Evolutionary conservation across 495 filamentous ascomycete genomes (phyloP).

Genomic region (Ramalina peruviana): DNA sequence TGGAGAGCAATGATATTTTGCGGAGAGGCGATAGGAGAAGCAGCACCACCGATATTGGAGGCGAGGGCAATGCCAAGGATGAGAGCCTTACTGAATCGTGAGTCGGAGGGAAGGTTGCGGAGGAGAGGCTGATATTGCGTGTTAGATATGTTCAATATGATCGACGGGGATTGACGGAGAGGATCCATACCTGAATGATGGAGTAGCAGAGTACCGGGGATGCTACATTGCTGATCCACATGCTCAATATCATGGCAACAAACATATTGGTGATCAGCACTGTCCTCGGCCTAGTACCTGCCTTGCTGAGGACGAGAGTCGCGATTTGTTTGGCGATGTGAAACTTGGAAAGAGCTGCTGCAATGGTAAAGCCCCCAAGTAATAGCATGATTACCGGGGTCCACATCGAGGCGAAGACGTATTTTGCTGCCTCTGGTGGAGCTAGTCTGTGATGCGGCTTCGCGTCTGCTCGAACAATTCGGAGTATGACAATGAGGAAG

Average conservation of each 20-base stretch:
- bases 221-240: constrained; percentile 98
- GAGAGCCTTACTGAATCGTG: constrained; percentile 83
- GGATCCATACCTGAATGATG: constrained; percentile 61
- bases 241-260: constrained; percentile 90
- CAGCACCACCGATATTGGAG: constrained; percentile 89
- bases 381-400: constrained; percentile 98
- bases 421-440: constrained; percentile 60
- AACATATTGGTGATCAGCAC: constrained; percentile 96
- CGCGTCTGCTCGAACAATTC: constrained; percentile 65
- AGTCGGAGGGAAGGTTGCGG: constrained; percentile 80
- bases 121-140: constrained; percentile 62
- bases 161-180: neutral
- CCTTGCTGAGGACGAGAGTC: constrained; percentile 92
- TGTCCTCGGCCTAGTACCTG: constrained; percentile 73
- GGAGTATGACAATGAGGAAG: constrained; percentile 78
- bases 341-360: constrained; percentile 90
- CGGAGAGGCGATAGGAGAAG: constrained; percentile 89
- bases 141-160: constrained; percentile 7
- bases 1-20: constrained; percentile 95
- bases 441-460: constrained; percentile 54
- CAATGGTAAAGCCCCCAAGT: constrained; percentile 90
- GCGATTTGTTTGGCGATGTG: constrained; percentile 95
- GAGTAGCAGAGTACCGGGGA: constrained; percentile 97
- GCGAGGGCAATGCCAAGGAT: constrained; percentile 93
- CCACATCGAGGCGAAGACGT: constrained; percentile 94